Base-by-base conservation (phyloP, 2,329 filamentous ascomycete genomes). In the Colletotrichum tropicicola region DNA sequence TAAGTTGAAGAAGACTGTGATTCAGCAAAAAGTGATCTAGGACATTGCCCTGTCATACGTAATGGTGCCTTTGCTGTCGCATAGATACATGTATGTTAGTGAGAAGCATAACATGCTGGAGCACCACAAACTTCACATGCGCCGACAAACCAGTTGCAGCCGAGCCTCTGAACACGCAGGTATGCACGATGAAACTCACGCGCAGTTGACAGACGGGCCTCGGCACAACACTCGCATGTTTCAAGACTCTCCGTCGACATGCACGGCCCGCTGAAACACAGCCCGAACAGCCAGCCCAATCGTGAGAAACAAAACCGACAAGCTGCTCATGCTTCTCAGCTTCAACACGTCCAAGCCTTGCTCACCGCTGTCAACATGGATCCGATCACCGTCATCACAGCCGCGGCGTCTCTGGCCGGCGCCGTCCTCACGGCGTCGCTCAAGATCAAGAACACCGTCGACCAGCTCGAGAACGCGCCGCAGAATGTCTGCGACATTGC, bases 301-400 rank as follows among this genome's bases (percentile, higher is more conserved):
- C 4, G 25, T 8, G 13, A 23, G 3, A 39, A 37, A 37, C 48
- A 52, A 52, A 52, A 56, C 32, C 25, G 7, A 19, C 7, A 52
- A 19, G 21, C 13, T 21, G n/a, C 19, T 17, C 17, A 43, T 23
- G 19, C 19, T 13, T 8, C 15, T 23, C 8, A 10, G 17, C 17
- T 43, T 19, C 25, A 19, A 4, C 17, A 3, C n/a, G n/a, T n/a
- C n/a, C n/a, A n/a, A n/a, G 3, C 13, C 17, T 41, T 15, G 6
- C 27, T 19, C 3, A 17, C n/a, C 25, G 0, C 5, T 13, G 12
- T 9, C 19, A 30, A 32, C 27, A 74, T 77, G 72, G 65, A 69
- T 12, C 73, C 75, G 2, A 73, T 83, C 65, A 66, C 23, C 15
- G 47, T 64, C 17, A 47, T 58, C 17, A 66, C 63, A n/a, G 63